Percentiles rank a stretch among this genome's conserved stretches.
phyloP scores from a whole-genome alignment of 352 stramenopile species.

The Globisporangium radiosum region DNA sequence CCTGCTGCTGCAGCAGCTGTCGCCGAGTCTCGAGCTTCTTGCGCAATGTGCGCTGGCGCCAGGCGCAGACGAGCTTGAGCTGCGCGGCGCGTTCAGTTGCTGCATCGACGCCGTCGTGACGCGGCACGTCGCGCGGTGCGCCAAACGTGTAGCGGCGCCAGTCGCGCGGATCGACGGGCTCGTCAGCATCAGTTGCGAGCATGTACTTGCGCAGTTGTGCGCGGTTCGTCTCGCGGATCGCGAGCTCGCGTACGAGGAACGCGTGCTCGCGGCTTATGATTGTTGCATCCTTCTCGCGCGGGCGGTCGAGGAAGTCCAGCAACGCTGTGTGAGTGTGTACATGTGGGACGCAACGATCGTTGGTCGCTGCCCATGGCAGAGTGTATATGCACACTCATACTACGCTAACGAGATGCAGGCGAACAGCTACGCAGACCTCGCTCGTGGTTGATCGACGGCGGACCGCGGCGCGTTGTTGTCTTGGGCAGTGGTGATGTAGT shows the following conservation, averaged over 20 bases:
- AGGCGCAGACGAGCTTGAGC: conserved; percentile 48
- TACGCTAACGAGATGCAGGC: too few species aligned
- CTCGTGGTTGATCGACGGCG: conserved; percentile 42
- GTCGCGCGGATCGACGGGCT: conserved; percentile 51
- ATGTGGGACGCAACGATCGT: neutral
- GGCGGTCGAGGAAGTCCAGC: conserved; percentile 30
- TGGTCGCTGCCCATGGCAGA: neutral
- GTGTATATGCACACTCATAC: neutral
- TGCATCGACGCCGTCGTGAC: conserved; percentile 33
- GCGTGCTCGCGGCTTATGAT: conserved; percentile 41
- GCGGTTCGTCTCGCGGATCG: conserved; percentile 51
- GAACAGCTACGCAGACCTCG: conserved; percentile 21
- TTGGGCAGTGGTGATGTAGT: neutral
- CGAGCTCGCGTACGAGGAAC: conserved; percentile 51
- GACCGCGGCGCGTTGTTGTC: conserved; percentile 20
- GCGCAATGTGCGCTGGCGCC: conserved; percentile 34
- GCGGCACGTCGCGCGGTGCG: conserved; percentile 30
- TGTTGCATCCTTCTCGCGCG: conserved; percentile 31
- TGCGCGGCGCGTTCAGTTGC: conserved; percentile 43
- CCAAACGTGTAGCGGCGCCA: conserved; percentile 57
- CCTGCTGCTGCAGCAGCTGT: conserved; percentile 11
- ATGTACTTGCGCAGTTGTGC: conserved; percentile 63
- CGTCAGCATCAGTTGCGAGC: conserved; percentile 52
- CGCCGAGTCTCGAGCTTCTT: conserved; percentile 28
- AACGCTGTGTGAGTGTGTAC: conserved; percentile 18